Percentiles rank a stretch among this genome's conserved stretches.
These are phyloP conservation scores for Sonneratia caseolaris DNA, from an alignment of 345 rosid genomes.

Conservation along the genomic window DNA sequence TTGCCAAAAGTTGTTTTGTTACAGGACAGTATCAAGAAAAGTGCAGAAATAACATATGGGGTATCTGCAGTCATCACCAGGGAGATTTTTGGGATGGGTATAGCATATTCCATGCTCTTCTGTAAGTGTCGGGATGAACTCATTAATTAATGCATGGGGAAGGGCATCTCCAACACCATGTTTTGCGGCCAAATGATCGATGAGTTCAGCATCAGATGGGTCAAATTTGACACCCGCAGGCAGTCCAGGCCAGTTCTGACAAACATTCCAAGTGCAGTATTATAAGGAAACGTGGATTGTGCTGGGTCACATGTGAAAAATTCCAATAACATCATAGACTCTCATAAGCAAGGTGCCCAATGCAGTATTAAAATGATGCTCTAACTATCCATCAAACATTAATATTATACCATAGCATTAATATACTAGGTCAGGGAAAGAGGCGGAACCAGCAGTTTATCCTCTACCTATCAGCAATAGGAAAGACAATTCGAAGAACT, in stretches of 20 bases:
- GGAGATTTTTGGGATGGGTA: constrained; percentile 89
- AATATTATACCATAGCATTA: not conserved
- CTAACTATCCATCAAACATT: not conserved
- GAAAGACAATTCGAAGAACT: not conserved
- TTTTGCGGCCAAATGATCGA: constrained; percentile 49
- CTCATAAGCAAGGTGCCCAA: not conserved
- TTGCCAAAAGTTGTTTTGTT: not conserved
- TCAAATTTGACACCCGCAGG: constrained; percentile 95
- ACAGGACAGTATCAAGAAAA: not conserved
- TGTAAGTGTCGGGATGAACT: constrained; percentile 8
- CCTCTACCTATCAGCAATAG: not conserved
- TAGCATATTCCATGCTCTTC: constrained; percentile 55
- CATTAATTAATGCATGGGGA: constrained; percentile 4
- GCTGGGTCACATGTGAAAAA: not conserved
- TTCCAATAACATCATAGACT: not conserved
- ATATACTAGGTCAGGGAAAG: not conserved
- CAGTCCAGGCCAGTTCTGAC: constrained; percentile 71
- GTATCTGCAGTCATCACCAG: constrained; percentile 32
- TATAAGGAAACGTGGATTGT: not conserved
- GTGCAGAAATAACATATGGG: not conserved
- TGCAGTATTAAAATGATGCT: not conserved
- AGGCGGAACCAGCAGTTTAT: not conserved
- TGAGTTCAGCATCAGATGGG: constrained; percentile 67
- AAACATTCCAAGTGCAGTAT: not conserved
- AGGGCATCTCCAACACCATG: constrained; percentile 4